Base-by-base conservation (phyloP, 169 alveolate genomes). In the Theileria orientalis region DNA sequence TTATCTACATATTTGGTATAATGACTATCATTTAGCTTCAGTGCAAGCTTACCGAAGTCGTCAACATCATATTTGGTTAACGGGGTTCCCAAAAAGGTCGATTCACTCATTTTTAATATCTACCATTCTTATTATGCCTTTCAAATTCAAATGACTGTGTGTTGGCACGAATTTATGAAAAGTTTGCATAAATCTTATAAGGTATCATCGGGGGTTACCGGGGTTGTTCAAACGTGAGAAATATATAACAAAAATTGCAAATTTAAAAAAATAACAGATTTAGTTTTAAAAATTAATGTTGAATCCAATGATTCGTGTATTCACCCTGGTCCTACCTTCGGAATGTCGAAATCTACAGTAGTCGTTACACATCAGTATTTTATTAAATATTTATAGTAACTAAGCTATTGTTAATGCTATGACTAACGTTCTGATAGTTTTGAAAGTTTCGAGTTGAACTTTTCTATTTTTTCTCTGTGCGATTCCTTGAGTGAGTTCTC, bases 241-340 rank as follows among this genome's bases (percentile, higher is more conserved):
- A n/a, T n/a, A n/a, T n/a, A n/a, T n/a, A n/a, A n/a, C 14, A 41
- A 41, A 41, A 41, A 41, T 41, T 41, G n/a, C n/a, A 52, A 52
- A 23, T 52, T 52, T 9, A 9, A 9, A 52, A 52, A 23, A 5
- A 2, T 57, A 35, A 40, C 2, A 16, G 23, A 33, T 16, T 56
- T 30, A 56, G n/a, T 2, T 8, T 37, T 33, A 37, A 37, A 23
- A 33, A 25, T 32, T 25, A 21, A 32, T 62, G 14, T 32, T 27
- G 23, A 47, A 52, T 35, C 32, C 3, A 32, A 35, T 32, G 67
- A 16, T 8, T 56, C 14, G n/a, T 2, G 19, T n/a, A 19, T 47
- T 66, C 79, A 90, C 16, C 97, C 97, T 3, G 97, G 97, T 16
- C 97, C 97, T 32, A 93, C 97, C 56, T 91, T 92, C 7, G 97